phyloP scores from a whole-genome alignment of 2,329 filamentous ascomycete species.

The Beauveria caledonica region DNA sequence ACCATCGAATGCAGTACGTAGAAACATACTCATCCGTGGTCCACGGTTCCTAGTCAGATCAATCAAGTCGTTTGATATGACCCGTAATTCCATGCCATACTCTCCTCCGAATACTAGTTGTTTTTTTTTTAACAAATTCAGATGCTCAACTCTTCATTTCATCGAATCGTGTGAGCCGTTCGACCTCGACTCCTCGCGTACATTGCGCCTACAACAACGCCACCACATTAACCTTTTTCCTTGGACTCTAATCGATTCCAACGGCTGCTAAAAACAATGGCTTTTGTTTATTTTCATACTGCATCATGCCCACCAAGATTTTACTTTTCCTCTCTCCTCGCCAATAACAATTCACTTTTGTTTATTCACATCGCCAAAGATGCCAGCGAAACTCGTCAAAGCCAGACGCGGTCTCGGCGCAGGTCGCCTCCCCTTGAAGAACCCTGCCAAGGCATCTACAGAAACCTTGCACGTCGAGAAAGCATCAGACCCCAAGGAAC shows the following conservation, averaged over 20 bases:
- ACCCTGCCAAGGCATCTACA: not conserved
- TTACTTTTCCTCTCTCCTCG: not conserved
- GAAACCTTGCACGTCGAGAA: not conserved
- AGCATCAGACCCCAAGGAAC: not conserved
- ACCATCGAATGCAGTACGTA: too few species aligned
- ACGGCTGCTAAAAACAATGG: not conserved
- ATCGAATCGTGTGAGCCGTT: not conserved
- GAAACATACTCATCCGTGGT: too few species aligned
- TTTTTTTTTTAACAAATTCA: too few species aligned
- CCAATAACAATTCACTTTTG: not conserved
- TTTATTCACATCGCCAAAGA: not conserved
- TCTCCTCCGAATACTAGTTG: not conserved
- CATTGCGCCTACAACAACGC: not conserved
- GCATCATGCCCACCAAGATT: not conserved
- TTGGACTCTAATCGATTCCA: not conserved
- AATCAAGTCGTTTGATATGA: too few species aligned
- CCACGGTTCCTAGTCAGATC: too few species aligned
- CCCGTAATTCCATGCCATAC: too few species aligned
- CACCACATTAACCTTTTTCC: not conserved
- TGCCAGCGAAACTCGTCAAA: not conserved
- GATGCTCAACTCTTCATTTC: too few species aligned
- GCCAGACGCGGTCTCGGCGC: not conserved
- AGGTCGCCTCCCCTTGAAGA: not conserved
- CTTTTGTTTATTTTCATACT: not conserved
- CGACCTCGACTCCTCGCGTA: not conserved